Percentiles rank a stretch among this genome's conserved stretches.
Conservation (phyloP, 768 basidiomycete genomes). For the Pilatotrama ljubarskyi region DNA sequence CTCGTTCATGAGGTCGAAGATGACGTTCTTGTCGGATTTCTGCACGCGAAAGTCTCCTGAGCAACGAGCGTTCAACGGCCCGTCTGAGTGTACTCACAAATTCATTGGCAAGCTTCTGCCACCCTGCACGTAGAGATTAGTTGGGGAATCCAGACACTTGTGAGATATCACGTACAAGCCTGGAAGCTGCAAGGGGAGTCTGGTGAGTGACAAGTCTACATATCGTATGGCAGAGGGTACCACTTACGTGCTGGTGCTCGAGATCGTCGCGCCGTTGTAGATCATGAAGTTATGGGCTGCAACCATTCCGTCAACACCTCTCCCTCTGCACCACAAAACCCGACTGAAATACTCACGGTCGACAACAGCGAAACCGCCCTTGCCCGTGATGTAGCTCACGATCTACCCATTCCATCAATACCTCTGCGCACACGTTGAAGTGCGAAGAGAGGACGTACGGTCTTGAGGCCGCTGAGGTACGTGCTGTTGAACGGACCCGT, state of each 20-base stretch:
- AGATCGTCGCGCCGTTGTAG: conserved; percentile 54
- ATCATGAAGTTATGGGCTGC: conserved; percentile 62
- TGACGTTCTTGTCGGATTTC: conserved; percentile 47
- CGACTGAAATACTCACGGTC: conserved; percentile 46
- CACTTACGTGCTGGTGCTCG: conserved; percentile 47
- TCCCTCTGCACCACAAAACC: background rate
- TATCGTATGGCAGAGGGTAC: background rate
- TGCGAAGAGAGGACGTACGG: conserved; percentile 32
- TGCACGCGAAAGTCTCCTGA: background rate
- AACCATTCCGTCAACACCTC: conserved; percentile 3
- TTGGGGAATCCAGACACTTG: background rate
- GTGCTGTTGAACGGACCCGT: conserved; percentile 53
- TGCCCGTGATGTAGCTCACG: conserved; percentile 59
- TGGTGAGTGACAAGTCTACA: background rate
- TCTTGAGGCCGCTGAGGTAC: conserved; percentile 52
- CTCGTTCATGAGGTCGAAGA: conserved; percentile 71
- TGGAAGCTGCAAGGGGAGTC: conserved; percentile 41
- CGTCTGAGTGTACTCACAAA: conserved; percentile 50
- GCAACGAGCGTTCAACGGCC: too few relatives aligned
- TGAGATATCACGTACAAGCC: conserved; percentile 39
- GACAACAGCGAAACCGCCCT: conserved; percentile 56
- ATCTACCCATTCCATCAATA: conserved; percentile 34
- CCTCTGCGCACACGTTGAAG: background rate
- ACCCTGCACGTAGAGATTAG: conserved; percentile 38
- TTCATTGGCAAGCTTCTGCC: conserved; percentile 55